These are phyloP conservation scores for Kuraishia borneana DNA, from an alignment of 805 yeast genomes.

Conservation along the genomic window DNA sequence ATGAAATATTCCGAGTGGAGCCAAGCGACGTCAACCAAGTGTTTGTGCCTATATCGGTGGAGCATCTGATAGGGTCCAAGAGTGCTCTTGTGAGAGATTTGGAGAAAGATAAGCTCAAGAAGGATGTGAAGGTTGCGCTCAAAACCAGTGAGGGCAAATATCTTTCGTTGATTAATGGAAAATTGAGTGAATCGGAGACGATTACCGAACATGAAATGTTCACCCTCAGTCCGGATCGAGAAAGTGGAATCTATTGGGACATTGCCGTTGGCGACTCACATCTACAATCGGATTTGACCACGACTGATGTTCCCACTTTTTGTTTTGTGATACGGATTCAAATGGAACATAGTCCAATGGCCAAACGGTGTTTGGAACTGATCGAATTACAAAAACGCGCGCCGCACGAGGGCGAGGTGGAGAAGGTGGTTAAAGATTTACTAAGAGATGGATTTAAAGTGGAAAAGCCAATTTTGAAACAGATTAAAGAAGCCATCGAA, in stretches of 20 bases:
- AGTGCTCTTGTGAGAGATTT: not conserved
- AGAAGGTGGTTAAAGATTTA: slow-evolving; percentile 12
- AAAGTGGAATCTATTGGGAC: too few relatives aligned
- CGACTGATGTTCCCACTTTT: too few relatives aligned
- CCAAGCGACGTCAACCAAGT: slow-evolving; percentile 17
- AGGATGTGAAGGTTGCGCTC: slow-evolving; percentile 9
- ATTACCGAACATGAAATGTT: slow-evolving; percentile 18
- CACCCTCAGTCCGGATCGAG: slow-evolving; percentile 5
- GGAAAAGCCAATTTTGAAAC: slow-evolving; percentile 8
- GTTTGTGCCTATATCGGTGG: slow-evolving; percentile 13
- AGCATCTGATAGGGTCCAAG: slow-evolving; percentile 7
- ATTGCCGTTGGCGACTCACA: too few relatives aligned
- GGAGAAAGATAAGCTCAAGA: slow-evolving; percentile 2
- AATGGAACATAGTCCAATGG: slow-evolving; percentile 10
- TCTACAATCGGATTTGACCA: slow-evolving; percentile 12
- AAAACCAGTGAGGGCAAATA: slow-evolving; percentile 14
- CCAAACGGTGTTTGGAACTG: slow-evolving; percentile 6
- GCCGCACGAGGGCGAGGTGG: slow-evolving; percentile 8
- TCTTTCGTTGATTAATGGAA: slow-evolving; percentile 8
- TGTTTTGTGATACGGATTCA: slow-evolving; percentile 16
- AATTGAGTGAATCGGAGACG: slow-evolving; percentile 11
- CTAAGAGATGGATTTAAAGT: slow-evolving; percentile 12
- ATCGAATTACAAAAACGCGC: slow-evolving; percentile 6
- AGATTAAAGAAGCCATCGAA: slow-evolving; percentile 11
- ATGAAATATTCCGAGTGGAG: slow-evolving; percentile 9